Conservation (phyloP, 306 rosid species). For the Rubus parviflorus region DNA sequence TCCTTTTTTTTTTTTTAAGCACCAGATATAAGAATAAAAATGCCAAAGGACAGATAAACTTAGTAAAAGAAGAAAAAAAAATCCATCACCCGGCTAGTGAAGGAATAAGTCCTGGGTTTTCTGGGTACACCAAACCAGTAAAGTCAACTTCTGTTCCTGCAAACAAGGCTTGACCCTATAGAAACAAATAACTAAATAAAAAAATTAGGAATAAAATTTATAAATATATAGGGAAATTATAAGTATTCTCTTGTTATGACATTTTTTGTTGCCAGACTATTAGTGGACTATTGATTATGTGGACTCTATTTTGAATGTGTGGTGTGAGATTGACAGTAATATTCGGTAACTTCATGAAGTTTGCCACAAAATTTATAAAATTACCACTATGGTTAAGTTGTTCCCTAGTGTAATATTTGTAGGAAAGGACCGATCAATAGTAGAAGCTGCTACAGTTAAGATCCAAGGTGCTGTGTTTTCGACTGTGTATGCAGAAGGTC, state of each 20-base stretch:
- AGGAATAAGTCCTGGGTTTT: constrained; percentile 24
- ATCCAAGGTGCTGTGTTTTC: constrained; percentile 49
- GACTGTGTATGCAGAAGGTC: constrained; percentile 42
- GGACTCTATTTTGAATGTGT: background rate
- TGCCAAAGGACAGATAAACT: background rate
- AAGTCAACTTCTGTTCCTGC: constrained; percentile 38
- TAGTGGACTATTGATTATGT: too few species aligned
- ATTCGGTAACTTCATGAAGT: background rate
- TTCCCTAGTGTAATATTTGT: constrained; percentile 43
- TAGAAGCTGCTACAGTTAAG: constrained; percentile 47
- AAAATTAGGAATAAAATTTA: background rate
- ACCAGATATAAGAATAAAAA: background rate
- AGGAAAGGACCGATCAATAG: constrained; percentile 49
- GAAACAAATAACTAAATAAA: background rate
- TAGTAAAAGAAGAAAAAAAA: background rate
- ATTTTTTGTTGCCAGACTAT: background rate
- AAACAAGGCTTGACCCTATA: constrained; percentile 42
- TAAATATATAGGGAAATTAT: background rate
- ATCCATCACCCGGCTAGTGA: background rate
- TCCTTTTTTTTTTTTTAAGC: too few species aligned
- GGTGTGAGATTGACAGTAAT: background rate
- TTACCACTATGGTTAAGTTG: constrained; percentile 44
- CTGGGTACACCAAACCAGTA: constrained; percentile 36
- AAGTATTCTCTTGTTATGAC: background rate
- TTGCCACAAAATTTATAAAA: constrained; percentile 2